Base-by-base conservation (phyloP, 148 eudicot species). In the Cornus suecica region DNA sequence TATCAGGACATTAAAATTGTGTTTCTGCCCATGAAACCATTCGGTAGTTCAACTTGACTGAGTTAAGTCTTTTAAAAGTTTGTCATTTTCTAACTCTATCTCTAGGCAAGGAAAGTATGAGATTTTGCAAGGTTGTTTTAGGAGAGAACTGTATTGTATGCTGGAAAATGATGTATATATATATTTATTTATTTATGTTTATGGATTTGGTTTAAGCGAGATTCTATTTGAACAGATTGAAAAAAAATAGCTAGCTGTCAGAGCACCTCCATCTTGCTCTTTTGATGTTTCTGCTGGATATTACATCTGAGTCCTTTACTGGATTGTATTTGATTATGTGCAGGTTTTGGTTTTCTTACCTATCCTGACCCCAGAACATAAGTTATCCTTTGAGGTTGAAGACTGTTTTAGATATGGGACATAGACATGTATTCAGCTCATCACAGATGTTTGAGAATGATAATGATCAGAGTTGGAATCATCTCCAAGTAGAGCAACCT, bases 401-500 rank as follows among this genome's bases (percentile, higher is more conserved):
- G 10, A 70, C 76, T 41, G 42, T 0, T 37, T 6, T 79, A 68
- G 77, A 75, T 77, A 93, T 93, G 97, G 95, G 87, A 73, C 90
- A 90, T 65, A 86, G 91, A 79, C 86, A 85, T 74, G 41, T 71
- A 65, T 85, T 86, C 76, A 87, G 71, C 69, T 30, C 90, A 13
- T 48, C 89, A n/a, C 89, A 87, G 56, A 83, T 84, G 73, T 83
- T 83, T 82, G 98, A 88, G 42, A 76, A 85, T 61, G 90, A 89
- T 29, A 76, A 73, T 71, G 92, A 90, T 74, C 90, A 89, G 78
- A 83, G 87, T 63, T 89, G 93, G 98, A 84, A 85, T 78, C 84
- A 65, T 68, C 73, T 80, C 69, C 87, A 85, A 66, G 61, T 87
- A 42, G 98, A 88, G 73, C 88, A 89, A 64, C 77, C 91, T 24